These are phyloP conservation scores for Hypoxylon sp. DNA, from an alignment of 2,329 filamentous ascomycete genomes.

Conservation along the genomic window DNA sequence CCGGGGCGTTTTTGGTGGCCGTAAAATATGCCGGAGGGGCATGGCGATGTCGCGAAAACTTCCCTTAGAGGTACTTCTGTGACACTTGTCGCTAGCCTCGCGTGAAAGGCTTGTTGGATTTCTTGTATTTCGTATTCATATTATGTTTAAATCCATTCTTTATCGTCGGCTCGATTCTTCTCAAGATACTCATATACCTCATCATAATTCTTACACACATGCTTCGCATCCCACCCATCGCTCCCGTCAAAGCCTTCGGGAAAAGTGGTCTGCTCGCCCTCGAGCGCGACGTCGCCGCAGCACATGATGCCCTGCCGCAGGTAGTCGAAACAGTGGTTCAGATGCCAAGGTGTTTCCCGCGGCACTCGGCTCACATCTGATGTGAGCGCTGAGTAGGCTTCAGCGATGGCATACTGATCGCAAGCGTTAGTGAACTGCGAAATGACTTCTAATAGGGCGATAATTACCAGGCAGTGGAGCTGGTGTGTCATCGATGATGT, in stretches of 20 bases:
- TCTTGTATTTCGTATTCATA: background rate
- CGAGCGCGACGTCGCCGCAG: conserved; percentile 51
- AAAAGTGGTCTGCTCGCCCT: conserved; percentile 59
- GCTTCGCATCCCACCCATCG: conserved; percentile 62
- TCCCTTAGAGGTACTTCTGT: background rate
- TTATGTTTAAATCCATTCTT: conserved; percentile 56
- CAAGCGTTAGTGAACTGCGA: conserved; percentile 12
- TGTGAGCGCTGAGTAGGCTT: conserved; percentile 56
- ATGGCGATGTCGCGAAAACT: background rate
- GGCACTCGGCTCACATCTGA: conserved; percentile 51
- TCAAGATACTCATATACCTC: conserved; percentile 56
- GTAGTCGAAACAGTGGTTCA: conserved; percentile 56
- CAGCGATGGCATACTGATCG: conserved; percentile 56
- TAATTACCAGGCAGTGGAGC: conserved; percentile 59
- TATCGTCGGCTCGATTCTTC: conserved; percentile 54
- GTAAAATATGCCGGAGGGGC: too few species aligned
- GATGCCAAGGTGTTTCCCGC: conserved; percentile 56
- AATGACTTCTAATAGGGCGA: too few species aligned
- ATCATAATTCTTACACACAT: conserved; percentile 59
- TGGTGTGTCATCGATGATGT: conserved; percentile 62
- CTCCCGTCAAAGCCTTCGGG: conserved; percentile 56
- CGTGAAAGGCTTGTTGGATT: background rate
- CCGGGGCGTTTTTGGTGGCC: too few species aligned
- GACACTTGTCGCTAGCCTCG: background rate
- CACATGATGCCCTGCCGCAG: conserved; percentile 52